Percentiles rank a stretch among this genome's conserved stretches.
Evolutionary conservation across 805 yeast genomes (phyloP).

Genomic region (Komagataella pseudopastoris): DNA sequence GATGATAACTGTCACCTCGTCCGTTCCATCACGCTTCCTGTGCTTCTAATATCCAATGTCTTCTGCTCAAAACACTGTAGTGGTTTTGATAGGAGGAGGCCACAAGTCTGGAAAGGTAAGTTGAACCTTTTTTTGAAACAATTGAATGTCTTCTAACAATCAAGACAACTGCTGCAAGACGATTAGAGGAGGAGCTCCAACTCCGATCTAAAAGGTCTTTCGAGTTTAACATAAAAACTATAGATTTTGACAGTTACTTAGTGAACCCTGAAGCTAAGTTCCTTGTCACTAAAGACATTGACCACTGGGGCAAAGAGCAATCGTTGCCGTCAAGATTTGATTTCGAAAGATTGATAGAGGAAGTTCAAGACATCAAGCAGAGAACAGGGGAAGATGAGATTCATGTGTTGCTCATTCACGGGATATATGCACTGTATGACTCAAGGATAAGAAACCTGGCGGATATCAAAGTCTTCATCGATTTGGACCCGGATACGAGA

Average conservation of each 20-base stretch:
- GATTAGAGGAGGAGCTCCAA: constrained; percentile 10
- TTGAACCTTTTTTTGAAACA: constrained; percentile 15
- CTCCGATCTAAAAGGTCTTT: constrained; percentile 5
- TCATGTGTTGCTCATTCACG: constrained; percentile 44
- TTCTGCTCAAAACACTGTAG: constrained; percentile 1
- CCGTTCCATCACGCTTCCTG: not conserved
- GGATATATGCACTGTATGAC: constrained; percentile 70
- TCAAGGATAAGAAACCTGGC: constrained; percentile 38
- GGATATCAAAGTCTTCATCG: constrained; percentile 59
- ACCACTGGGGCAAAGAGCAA: constrained; percentile 3
- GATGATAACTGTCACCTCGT: not conserved
- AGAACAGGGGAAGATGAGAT: constrained; percentile 3
- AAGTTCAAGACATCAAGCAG: constrained; percentile 2
- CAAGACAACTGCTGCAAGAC: constrained; percentile 13
- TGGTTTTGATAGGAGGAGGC: constrained; percentile 19
- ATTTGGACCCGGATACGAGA: constrained; percentile 76
- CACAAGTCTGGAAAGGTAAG: constrained; percentile 19
- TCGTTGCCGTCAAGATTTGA: constrained; percentile 27
- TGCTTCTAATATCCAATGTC: not conserved
- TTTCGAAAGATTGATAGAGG: constrained; percentile 16
- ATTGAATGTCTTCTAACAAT: constrained; percentile 5
- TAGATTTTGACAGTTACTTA: not conserved
- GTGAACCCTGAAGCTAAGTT: constrained; percentile 4
- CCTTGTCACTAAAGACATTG: constrained; percentile 12
- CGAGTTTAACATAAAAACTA: not conserved